These are phyloP conservation scores for Colletotrichum echinochloae DNA, from an alignment of 2,329 filamentous ascomycete species.

Conservation along the genomic window DNA sequence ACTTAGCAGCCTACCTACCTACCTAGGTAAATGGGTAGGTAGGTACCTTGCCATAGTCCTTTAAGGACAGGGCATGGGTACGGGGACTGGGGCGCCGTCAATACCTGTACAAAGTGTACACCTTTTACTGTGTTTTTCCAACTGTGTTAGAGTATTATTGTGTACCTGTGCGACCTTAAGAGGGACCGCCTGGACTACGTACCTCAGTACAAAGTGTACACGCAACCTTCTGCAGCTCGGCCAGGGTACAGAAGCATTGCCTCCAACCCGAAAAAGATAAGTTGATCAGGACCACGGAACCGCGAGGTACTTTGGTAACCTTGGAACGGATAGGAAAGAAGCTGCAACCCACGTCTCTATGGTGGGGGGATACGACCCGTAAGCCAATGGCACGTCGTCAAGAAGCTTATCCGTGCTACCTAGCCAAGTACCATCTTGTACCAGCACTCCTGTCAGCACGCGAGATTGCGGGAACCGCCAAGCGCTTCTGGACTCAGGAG, in stretches of 20 bases:
- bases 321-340: conserved; percentile 15
- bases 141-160: too few species aligned
- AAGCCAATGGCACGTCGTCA: conserved; percentile 21
- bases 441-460: conserved; percentile 10
- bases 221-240: background rate
- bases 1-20: too few species aligned
- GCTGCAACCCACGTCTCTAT: conserved; percentile 23
- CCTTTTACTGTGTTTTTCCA: too few species aligned
- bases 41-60: too few species aligned
- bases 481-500: conserved; percentile 40
- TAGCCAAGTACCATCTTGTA: conserved; percentile 32
- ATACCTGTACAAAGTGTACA: too few species aligned
- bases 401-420: conserved; percentile 20
- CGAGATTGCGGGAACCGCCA: conserved; percentile 38
- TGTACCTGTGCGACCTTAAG: too few species aligned
- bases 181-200: too few species aligned
- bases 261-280: background rate
- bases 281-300: background rate
- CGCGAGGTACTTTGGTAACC: conserved; percentile 11
- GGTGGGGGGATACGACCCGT: conserved; percentile 21
- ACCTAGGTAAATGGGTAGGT: too few species aligned
- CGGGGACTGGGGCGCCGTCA: background rate
- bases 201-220: too few species aligned
- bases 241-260: background rate
- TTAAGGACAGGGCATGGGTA: background rate